Base-by-base conservation (phyloP, 2,329 filamentous ascomycete genomes). In the Lachnellula occidentalis region DNA sequence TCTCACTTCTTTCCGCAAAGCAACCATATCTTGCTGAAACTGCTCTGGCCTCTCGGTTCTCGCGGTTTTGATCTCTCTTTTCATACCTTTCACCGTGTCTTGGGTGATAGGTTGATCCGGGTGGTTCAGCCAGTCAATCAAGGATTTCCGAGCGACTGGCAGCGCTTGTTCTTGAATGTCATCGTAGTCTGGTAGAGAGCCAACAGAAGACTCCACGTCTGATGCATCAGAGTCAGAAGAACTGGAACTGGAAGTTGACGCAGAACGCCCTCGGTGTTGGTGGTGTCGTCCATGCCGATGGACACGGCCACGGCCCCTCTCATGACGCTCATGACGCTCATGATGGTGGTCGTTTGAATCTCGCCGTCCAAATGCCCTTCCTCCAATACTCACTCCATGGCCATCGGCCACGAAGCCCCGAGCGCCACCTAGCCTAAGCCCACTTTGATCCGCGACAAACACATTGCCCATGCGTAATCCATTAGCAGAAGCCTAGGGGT, bases 181-280 rank as follows among this genome's bases (percentile, higher is more conserved):
- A 54, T 81, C 76, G 61, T 77, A 77, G 51, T 78, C 74, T 0
- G 79, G 78, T 1, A 84, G 75, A 2, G 78, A 81, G 36, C 76
- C 79, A 51, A 82, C 67, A 2, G 76, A 78, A 0, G 68, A 66
- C 9, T 58, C 55, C 0, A 71, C 73, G 27, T 51, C 54, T 9
- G 67, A 68, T 0, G 70, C 73, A 0, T 68, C 71, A 0, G 71
- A n/a, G 67, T 69, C 55, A 2, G 67, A 68, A 22, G 51, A 61
- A 34, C 51, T 58, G 22, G 59, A 59, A 21, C 36, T 39, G 5
- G 36, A 39, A 15, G 36, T 51, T 45, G 66, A 59, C 19, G 50
- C 15, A 37, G 61, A 58, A 41, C 56, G 57, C 24, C 24, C 31
- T 34, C 56, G 53, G 34, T 34, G 37, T 51, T 52, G n/a, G 5